Base-by-base conservation (phyloP, 345 rosid genomes). In the Bruguiera sexangula region DNA sequence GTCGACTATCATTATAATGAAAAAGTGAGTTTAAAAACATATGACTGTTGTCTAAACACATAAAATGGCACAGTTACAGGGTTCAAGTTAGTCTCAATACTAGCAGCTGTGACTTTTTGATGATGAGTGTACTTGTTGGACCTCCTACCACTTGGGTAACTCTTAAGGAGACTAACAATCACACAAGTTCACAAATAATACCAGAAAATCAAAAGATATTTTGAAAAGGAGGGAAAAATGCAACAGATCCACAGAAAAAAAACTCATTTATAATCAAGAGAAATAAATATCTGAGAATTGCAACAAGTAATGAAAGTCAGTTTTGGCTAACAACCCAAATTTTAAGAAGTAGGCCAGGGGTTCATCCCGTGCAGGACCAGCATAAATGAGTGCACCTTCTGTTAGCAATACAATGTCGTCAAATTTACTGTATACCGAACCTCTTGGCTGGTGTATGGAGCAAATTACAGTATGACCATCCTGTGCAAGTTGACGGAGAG, bases 401-500 rank as follows among this genome's bases (percentile, higher is more conserved):
- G 97, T 71, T 69, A 91, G 86, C 81, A 94, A 80, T 81, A 91
- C 83, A 76, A 94, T 85, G 89, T 94, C 93, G 6, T 89, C 99
- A 56, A 95, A 95, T 85, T 91, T 95, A 67, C 70, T 75, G 70
- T 95, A 95, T 16, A 91, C 92, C 1, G 97, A 91, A 69, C 99
- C 85, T 85, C 99, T 85, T 76, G 99, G 99, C 72, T 95, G 99
- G 82, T 95, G 99, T 68, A 95, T 95, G 75, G 99, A 95, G 76
- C 96, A 95, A 66, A 95, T 89, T 56, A 95, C 96, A 67, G 99
- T 89, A 81, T 91, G 99, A 20, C 99, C 99, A 75, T 95, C 96
- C 73, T 85, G 86, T 8, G 89, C 93, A 63, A 95, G 96, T 80
- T 84, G 89, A 70, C 79, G 84, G 55, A 91, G 90, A 76, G 99